phyloP scores from a whole-genome alignment of 2,329 filamentous ascomycete species.

The Canariomyces notabilis region DNA sequence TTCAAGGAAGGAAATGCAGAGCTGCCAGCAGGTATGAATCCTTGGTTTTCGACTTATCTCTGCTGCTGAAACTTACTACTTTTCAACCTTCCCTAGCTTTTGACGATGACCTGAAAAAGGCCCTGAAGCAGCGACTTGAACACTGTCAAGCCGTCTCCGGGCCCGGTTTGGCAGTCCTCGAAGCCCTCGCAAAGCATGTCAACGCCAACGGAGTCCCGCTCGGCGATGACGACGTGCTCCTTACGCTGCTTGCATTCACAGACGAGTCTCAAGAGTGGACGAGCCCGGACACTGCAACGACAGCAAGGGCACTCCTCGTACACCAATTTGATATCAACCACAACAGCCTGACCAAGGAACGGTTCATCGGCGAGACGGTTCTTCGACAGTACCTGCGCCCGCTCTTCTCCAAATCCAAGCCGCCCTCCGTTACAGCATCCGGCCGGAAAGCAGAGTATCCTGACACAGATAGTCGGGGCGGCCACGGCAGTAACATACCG shows the following conservation, averaged over 20 bases:
- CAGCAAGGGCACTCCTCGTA: constrained; percentile 32
- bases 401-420: constrained; percentile 56
- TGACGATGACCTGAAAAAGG: constrained; percentile 8
- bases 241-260: constrained; percentile 33
- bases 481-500: constrained; percentile 31
- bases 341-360: constrained; percentile 10
- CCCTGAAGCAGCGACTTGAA: not conserved
- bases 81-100: not conserved
- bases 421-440: constrained; percentile 49
- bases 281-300: constrained; percentile 27
- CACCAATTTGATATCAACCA: constrained; percentile 27
- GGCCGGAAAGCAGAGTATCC: constrained; percentile 50
- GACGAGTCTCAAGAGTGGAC: constrained; percentile 27
- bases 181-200: constrained; percentile 4
- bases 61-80: not conserved
- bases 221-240: constrained; percentile 27
- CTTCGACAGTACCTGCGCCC: constrained; percentile 61
- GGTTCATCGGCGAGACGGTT: constrained; percentile 50
- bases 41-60: too few relatives aligned
- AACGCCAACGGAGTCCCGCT: constrained; percentile 5
- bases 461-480: constrained; percentile 34
- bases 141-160: constrained; percentile 14
- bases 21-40: constrained; percentile 5
- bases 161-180: constrained; percentile 19
- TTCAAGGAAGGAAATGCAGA: not conserved